phyloP scores from a whole-genome alignment of 108 stramenopile genomes.

The Phaeodactylum tricornutum region DNA sequence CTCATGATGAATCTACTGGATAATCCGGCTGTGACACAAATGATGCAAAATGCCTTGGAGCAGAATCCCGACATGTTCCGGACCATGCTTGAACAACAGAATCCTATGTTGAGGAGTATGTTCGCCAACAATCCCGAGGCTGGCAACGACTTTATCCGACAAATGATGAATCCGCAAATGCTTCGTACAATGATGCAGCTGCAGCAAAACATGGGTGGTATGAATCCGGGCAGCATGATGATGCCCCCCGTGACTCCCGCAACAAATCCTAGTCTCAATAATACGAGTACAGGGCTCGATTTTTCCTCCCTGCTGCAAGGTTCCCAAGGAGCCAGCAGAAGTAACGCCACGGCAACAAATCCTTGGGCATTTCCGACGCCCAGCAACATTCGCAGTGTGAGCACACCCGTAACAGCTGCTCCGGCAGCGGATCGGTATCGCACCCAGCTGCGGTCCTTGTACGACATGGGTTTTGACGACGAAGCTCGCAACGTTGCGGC shows the following conservation, averaged over 20 bases:
- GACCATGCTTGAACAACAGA: conserved; percentile 46
- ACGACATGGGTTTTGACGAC: conserved; percentile 88
- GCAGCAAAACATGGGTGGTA: conserved; percentile 44
- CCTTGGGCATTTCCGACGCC: too few species aligned
- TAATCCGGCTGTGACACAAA: conserved; percentile 28
- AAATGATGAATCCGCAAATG: conserved; percentile 66
- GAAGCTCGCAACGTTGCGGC: conserved; percentile 59
- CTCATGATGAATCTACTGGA: conserved; percentile 1
- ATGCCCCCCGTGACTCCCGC: background rate
- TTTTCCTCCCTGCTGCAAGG: conserved; percentile 34
- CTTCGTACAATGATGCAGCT: conserved; percentile 66
- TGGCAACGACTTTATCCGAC: conserved; percentile 44
- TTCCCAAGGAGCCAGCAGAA: too few species aligned
- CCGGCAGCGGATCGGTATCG: conserved; percentile 57
- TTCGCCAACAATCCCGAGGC: conserved; percentile 50
- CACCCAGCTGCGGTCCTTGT: conserved; percentile 52
- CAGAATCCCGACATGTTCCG: conserved; percentile 66
- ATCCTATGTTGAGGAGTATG: conserved; percentile 72
- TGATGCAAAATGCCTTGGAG: conserved; percentile 50
- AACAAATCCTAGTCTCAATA: background rate
- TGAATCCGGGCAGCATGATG: conserved; percentile 3
- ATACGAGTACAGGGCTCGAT: conserved; percentile 26
- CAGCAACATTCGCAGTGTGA: conserved; percentile 13
- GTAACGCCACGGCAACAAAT: too few species aligned
- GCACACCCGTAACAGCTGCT: conserved; percentile 12